Percentiles rank a stretch among this genome's conserved stretches.
Conservation (phyloP, 441 rosid species). For the Pelargonium fulgidum region DNA sequence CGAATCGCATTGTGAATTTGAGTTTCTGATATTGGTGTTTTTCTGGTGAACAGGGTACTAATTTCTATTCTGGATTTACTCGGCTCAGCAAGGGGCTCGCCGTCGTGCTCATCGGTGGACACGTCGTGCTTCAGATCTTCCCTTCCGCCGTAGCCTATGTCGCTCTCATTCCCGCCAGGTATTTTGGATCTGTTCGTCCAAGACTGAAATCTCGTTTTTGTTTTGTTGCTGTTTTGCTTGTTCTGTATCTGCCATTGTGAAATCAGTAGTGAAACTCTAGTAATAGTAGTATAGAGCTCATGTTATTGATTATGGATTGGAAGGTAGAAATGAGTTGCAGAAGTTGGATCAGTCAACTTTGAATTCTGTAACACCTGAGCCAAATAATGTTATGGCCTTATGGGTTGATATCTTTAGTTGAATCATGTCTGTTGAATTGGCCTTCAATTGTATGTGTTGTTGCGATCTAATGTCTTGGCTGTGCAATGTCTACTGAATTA, state of each 20-base stretch:
- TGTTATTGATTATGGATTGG: too few relatives aligned
- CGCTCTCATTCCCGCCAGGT: conserved; percentile 93
- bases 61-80: conserved; percentile 51
- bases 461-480: background rate
- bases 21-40: background rate
- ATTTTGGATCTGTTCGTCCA: background rate
- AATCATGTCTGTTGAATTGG: too few relatives aligned
- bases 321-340: too few relatives aligned
- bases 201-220: too few relatives aligned
- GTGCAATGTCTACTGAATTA: background rate
- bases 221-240: too few relatives aligned
- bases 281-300: too few relatives aligned
- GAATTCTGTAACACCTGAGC: too few relatives aligned
- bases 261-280: too few relatives aligned
- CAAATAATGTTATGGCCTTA: too few relatives aligned
- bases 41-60: conserved; percentile 34
- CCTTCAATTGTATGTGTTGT: background rate
- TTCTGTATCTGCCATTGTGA: too few relatives aligned
- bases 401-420: too few relatives aligned
- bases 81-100: conserved; percentile 86
- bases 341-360: too few relatives aligned
- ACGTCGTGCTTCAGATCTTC: conserved; percentile 65
- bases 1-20: background rate
- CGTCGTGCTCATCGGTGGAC: conserved; percentile 64
- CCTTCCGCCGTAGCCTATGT: conserved; percentile 65